Percentiles rank a stretch among this genome's conserved stretches.
Conservation (phyloP, 495 filamentous ascomycete species). For the Penicillium canescens region DNA sequence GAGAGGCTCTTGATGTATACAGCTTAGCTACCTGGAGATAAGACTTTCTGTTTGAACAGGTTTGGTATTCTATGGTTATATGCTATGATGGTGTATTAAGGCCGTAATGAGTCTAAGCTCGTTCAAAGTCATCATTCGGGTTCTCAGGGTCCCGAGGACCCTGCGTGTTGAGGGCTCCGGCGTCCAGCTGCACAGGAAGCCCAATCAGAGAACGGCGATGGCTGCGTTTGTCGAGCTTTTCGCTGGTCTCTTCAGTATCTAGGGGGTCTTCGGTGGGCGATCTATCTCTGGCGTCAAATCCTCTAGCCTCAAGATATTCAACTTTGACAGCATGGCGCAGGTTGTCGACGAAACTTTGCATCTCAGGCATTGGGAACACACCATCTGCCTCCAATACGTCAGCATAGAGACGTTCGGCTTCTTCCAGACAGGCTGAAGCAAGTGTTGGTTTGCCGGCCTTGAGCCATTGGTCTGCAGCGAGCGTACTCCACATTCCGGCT, state of each 20-base stretch:
- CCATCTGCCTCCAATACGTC: conserved; percentile 56
- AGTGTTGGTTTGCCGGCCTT: conserved; percentile 66
- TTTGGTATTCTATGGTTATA: conserved; percentile 24
- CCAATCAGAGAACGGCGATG: conserved; percentile 43
- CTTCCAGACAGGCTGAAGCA: conserved; percentile 69
- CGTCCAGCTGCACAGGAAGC: conserved; percentile 37
- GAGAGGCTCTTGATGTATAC: neutral
- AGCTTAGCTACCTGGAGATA: neutral
- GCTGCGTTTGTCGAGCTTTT: conserved; percentile 46
- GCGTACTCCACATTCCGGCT: conserved; percentile 84
- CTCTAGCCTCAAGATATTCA: conserved; percentile 44
- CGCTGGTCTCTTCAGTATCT: conserved; percentile 63
- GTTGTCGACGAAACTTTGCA: conserved; percentile 58
- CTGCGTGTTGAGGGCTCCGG: conserved; percentile 31
- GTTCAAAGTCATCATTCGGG: conserved; percentile 53
- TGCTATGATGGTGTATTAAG: conserved; percentile 25
- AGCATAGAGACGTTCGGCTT: conserved; percentile 68
- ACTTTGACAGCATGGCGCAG: conserved; percentile 61
- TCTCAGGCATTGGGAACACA: conserved; percentile 57
- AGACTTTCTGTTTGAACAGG: neutral
- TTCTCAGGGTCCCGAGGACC: conserved; percentile 29
- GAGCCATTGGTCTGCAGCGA: conserved; percentile 83
- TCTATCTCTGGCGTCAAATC: conserved; percentile 34
- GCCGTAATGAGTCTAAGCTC: conserved; percentile 30
- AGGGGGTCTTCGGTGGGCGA: conserved; percentile 24